A percentile compares a stretch with the other conserved stretches of the same genome.
phyloP scores from a whole-genome alignment of 176 grass and related monocot species.

The Echinochloa phyllopogon region DNA sequence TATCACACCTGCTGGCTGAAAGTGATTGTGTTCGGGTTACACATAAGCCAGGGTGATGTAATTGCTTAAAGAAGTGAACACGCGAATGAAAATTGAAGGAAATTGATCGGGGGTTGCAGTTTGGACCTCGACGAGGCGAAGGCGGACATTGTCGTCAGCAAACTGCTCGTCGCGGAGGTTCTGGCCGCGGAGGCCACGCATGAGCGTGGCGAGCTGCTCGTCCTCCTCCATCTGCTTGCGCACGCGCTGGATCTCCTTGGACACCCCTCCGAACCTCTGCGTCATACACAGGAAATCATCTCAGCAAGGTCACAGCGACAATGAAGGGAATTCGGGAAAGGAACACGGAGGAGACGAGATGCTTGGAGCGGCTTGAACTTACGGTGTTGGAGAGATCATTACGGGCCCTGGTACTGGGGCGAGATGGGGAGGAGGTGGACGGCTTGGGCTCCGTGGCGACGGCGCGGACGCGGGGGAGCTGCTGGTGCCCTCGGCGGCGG shows the following conservation, averaged over 20 bases:
- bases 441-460: slow-evolving; percentile 70
- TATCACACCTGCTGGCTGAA: neutral
- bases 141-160: slow-evolving; percentile 63
- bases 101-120: neutral
- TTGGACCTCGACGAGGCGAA: slow-evolving; percentile 84
- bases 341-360: neutral
- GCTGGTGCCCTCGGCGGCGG: neutral
- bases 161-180: slow-evolving; percentile 90
- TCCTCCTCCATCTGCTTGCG: slow-evolving; percentile 99
- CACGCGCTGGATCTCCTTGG: slow-evolving; percentile 91
- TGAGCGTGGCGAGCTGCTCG: slow-evolving; percentile 87
- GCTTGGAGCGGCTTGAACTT: slow-evolving; percentile 19
- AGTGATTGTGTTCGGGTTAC: neutral
- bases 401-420: neutral
- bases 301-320: neutral
- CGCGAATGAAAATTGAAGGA: neutral
- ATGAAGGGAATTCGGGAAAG: neutral
- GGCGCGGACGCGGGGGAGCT: slow-evolving; percentile 55
- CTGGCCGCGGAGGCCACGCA: slow-evolving; percentile 93
- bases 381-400: slow-evolving; percentile 63
- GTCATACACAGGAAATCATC: slow-evolving; percentile 7
- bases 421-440: slow-evolving; percentile 14
- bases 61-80: neutral
- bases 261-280: slow-evolving; percentile 79
- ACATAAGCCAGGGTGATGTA: neutral